These are phyloP conservation scores for Mycena galopus DNA, from an alignment of 768 basidiomycete species.

Conservation along the genomic window DNA sequence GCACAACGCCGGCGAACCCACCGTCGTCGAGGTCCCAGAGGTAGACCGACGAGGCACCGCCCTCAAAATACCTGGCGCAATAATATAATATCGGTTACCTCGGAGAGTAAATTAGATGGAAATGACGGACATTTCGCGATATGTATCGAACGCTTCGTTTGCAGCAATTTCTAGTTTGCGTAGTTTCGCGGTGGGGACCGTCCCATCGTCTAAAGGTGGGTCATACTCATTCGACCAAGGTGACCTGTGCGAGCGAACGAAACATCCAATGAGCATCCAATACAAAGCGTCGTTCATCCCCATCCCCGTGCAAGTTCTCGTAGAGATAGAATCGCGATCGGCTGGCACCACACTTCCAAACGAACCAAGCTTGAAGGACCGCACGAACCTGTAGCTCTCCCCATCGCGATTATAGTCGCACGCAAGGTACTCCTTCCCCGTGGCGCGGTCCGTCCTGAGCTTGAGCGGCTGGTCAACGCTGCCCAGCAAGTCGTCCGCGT, in stretches of 20 bases:
- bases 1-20: constrained; percentile 95
- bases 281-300: background rate
- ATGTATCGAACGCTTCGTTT: constrained; percentile 97
- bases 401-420: constrained; percentile 96
- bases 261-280: constrained; percentile 24
- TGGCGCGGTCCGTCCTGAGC: constrained; percentile 81
- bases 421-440: constrained; percentile 90
- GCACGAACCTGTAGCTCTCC: constrained; percentile 85
- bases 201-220: constrained; percentile 90
- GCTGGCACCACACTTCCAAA: background rate
- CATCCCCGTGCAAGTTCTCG: background rate
- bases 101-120: background rate
- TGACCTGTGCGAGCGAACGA: constrained; percentile 68
- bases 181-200: constrained; percentile 84
- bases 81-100: background rate
- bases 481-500: constrained; percentile 93
- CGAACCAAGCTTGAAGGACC: constrained; percentile 5
- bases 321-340: background rate
- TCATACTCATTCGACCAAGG: constrained; percentile 99
- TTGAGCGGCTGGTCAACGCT: constrained; percentile 96
- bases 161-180: constrained; percentile 93
- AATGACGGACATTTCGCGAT: constrained; percentile 87
- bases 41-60: constrained; percentile 97
- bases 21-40: constrained; percentile 98
- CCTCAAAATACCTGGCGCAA: constrained; percentile 89